phyloP scores from a whole-genome alignment of 1,139 yeast genomes.

The Candida pseudoviswanathii region DNA sequence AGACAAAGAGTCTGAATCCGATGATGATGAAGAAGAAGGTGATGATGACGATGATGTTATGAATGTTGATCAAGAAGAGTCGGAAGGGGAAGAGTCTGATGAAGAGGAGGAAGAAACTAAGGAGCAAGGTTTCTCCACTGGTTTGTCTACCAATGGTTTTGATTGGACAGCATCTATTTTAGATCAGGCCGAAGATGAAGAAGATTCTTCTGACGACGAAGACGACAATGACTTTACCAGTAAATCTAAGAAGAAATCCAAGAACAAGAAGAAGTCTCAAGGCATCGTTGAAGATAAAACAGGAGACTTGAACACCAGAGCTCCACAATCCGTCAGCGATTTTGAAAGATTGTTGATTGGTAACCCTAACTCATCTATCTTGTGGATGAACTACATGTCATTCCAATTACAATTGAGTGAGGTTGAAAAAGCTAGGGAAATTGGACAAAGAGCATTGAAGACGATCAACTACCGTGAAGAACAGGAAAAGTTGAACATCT shows the following conservation, averaged over 20 bases:
- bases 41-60: conserved; percentile 17
- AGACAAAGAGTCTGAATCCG: conserved; percentile 26
- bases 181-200: conserved; percentile 70
- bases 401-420: conserved; percentile 95
- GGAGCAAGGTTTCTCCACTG: conserved; percentile 33
- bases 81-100: conserved; percentile 25
- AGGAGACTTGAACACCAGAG: conserved; percentile 76
- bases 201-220: conserved; percentile 53
- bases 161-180: conserved; percentile 93
- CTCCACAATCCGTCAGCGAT: conserved; percentile 90
- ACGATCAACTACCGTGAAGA: conserved; percentile 91
- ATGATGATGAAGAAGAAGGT: conserved; percentile 21
- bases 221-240: conserved; percentile 41
- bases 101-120: conserved; percentile 23
- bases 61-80: conserved; percentile 24
- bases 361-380: conserved; percentile 87
- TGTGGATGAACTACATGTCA: conserved; percentile 99
- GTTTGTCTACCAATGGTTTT: conserved; percentile 81
- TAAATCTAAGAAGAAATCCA: conserved; percentile 27
- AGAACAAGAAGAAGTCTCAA: conserved; percentile 41
- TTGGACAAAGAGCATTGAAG: conserved; percentile 89
- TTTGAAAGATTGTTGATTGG: conserved; percentile 90
- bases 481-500: conserved; percentile 86
- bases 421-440: conserved; percentile 89
- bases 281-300: conserved; percentile 74